phyloP scores from a whole-genome alignment of 1,284 basidiomycete genomes.

The Ganoderma multipileum region DNA sequence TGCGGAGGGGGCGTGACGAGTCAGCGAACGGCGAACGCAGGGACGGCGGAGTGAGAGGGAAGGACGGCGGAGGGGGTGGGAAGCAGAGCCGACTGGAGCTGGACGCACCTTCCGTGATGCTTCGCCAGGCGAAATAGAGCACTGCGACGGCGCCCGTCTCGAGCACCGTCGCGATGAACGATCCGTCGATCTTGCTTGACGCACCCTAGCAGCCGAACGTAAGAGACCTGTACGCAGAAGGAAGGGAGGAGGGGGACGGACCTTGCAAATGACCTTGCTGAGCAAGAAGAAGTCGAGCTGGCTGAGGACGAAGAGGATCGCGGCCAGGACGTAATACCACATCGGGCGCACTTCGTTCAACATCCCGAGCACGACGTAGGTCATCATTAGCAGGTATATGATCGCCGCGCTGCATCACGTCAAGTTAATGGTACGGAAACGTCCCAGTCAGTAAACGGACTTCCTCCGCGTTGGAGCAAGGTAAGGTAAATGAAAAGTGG shows the following conservation, averaged over 20 bases:
- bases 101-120: slow-evolving; percentile 82
- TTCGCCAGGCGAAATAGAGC: slow-evolving; percentile 81
- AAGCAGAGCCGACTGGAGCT: slow-evolving; percentile 3
- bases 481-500: background rate
- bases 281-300: slow-evolving; percentile 84
- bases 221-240: background rate
- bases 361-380: slow-evolving; percentile 74
- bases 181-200: slow-evolving; percentile 70
- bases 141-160: slow-evolving; percentile 76
- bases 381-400: slow-evolving; percentile 74
- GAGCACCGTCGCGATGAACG: slow-evolving; percentile 80
- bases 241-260: slow-evolving; percentile 42
- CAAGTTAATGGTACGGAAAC: slow-evolving; percentile 2
- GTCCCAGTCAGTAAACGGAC: slow-evolving; percentile 8
- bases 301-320: slow-evolving; percentile 71
- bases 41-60: background rate
- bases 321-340: slow-evolving; percentile 71
- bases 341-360: slow-evolving; percentile 79
- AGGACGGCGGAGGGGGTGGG: slow-evolving; percentile 4
- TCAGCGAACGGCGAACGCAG: slow-evolving; percentile 1
- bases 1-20: slow-evolving; percentile 15
- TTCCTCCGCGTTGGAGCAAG: background rate
- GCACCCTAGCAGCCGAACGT: slow-evolving; percentile 28
- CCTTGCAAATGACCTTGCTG: slow-evolving; percentile 77
- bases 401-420: slow-evolving; percentile 67